Conservation (phyloP, 108 stramenopile genomes). For the Nitzschia sp. region DNA sequence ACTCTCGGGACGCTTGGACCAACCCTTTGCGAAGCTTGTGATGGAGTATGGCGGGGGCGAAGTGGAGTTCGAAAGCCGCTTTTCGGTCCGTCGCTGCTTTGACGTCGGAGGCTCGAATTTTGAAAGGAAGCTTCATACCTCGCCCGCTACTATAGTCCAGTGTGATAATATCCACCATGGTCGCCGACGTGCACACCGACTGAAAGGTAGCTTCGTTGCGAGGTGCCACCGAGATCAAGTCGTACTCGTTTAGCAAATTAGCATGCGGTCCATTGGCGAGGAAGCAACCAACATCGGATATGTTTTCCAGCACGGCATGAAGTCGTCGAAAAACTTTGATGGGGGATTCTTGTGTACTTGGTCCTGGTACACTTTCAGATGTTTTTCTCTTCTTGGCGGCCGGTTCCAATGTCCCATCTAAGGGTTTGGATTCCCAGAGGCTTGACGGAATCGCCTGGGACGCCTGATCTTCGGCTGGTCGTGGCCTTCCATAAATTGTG, state of each 20-base stretch:
- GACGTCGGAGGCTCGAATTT: slow-evolving; percentile 55
- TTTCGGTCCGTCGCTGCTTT: slow-evolving; percentile 45
- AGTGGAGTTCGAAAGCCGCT: slow-evolving; percentile 63
- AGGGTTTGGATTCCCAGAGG: slow-evolving; percentile 16
- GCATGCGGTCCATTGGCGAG: slow-evolving; percentile 18
- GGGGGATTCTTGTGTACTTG: slow-evolving; percentile 1
- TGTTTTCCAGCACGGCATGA: slow-evolving; percentile 69
- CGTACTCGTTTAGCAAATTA: slow-evolving; percentile 56
- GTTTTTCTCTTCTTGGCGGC: slow-evolving; percentile 7
- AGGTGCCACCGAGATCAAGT: slow-evolving; percentile 68
- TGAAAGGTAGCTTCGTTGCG: slow-evolving; percentile 69
- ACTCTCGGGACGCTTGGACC: slow-evolving; percentile 56
- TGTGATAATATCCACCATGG: slow-evolving; percentile 54
- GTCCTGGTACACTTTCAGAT: background rate
- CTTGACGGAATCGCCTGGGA: slow-evolving; percentile 42
- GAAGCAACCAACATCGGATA: slow-evolving; percentile 55
- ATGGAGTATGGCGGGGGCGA: slow-evolving; percentile 67
- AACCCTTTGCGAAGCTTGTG: slow-evolving; percentile 55
- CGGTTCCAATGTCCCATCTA: background rate
- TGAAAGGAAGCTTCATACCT: slow-evolving; percentile 60
- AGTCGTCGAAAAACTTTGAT: slow-evolving; percentile 53
- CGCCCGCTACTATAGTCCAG: slow-evolving; percentile 68
- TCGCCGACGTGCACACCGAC: slow-evolving; percentile 53
- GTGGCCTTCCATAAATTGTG: slow-evolving; percentile 62
- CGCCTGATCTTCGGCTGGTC: slow-evolving; percentile 50